A percentile compares a stretch with the other conserved stretches of the same genome.
Conservation (phyloP, 169 alveolate species). For the Miamiensis avidus region DNA sequence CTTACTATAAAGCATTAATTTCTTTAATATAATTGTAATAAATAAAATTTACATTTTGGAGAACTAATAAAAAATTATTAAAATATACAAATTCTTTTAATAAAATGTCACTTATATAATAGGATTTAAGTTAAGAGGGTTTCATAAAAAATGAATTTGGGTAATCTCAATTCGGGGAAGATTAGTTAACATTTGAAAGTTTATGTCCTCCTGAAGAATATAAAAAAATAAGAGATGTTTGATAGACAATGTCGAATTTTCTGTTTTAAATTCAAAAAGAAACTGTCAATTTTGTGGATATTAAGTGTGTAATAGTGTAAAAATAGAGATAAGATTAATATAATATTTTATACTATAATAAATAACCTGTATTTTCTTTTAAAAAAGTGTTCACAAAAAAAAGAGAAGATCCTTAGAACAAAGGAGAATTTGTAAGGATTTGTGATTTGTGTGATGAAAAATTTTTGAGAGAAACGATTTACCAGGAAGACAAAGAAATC, state of each 20-base stretch:
- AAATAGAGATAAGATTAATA: not conserved
- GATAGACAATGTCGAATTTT: not conserved
- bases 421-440: not conserved
- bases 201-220: not conserved
- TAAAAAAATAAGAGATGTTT: not conserved
- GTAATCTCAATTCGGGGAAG: too few species aligned
- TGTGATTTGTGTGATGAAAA: not conserved
- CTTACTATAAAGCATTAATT: too few species aligned
- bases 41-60: too few species aligned
- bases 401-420: not conserved
- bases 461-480: not conserved
- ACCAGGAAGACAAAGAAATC: not conserved
- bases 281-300: not conserved
- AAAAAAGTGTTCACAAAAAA: not conserved
- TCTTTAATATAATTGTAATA: too few species aligned
- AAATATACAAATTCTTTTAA: too few species aligned
- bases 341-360: too few species aligned
- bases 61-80: too few species aligned
- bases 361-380: not conserved
- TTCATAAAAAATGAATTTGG: too few species aligned
- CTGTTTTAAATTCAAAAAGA: not conserved
- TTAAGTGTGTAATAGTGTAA: not conserved
- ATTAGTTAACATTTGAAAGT: not conserved
- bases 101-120: too few species aligned
- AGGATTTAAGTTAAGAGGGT: too few species aligned